Conservation (phyloP, 257 asterid species). For the Paraleonurus japonicus region DNA sequence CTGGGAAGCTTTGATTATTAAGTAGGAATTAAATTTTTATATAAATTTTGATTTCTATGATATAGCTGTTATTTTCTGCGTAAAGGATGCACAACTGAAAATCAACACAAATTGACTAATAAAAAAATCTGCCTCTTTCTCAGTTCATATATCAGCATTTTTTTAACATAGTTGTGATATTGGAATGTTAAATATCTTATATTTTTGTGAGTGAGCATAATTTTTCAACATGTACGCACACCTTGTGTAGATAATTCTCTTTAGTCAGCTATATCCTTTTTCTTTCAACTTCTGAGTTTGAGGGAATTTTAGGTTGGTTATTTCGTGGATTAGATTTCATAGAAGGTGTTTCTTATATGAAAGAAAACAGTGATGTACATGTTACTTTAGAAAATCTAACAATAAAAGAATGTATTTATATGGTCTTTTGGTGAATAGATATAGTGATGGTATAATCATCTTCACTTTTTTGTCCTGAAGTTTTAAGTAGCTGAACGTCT, state of each 20-base stretch:
- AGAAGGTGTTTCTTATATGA: not conserved
- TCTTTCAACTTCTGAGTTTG: not conserved
- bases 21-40: too few species aligned
- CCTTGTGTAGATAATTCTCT: not conserved
- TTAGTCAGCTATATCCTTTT: not conserved
- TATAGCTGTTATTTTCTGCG: not conserved
- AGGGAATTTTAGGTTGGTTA: not conserved
- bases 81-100: not conserved
- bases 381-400: not conserved
- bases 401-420: not conserved
- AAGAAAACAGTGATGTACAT: not conserved
- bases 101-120: not conserved
- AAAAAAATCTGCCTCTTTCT: not conserved
- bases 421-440: too few species aligned
- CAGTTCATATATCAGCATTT: not conserved
- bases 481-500: too few species aligned
- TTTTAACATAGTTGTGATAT: too few species aligned
- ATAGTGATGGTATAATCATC: too few species aligned
- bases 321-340: not conserved
- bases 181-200: not conserved
- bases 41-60: too few species aligned
- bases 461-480: too few species aligned
- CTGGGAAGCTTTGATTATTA: not conserved
- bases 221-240: not conserved
- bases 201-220: not conserved